Base-by-base conservation (phyloP, 1,284 basidiomycete species). In the Schizopora paradoxa region DNA sequence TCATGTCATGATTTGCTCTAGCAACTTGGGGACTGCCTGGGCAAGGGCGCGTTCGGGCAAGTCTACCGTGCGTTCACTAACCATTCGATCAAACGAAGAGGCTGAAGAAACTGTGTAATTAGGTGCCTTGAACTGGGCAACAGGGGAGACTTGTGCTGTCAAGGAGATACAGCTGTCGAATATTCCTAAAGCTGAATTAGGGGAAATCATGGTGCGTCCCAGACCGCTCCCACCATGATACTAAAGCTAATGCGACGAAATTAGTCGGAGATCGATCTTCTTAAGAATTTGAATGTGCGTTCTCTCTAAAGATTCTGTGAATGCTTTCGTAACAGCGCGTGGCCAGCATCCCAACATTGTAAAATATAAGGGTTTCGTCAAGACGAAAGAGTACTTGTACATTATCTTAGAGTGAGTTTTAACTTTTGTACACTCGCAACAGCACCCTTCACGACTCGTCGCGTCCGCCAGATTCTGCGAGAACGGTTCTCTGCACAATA, bases 361-460 rank as follows among this genome's bases (percentile, higher is more conserved):
- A 62, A 97, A 98, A 67, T 98, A 98, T 72, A 95, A 96, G 60
- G 93, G 95, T 14, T 98, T 94, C 58, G 91, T 93, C 62, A 94
- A 94, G 70, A 95, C 92, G 44, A 81, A 83, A 47, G 90, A 97
- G 61, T 92, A 83, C 62, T 73, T 98, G 52, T 96, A 95, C 67
- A 98, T 99, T 67, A 92, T 99, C 54, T 77, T 98, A 46, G 94
- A 97, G 83, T 91, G 52, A 49, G 75, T 61, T 33, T n/a, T n/a
- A n/a, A n/a, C n/a, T n/a, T n/a, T n/a, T n/a, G n/a, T n/a, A n/a
- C n/a, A n/a, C n/a, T 40, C 32, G 58, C 57, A 18, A 6, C 29
- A 16, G 27, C 39, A 27, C 39, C 45, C 14, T 35, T 26, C 32
- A 31, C n/a, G 33, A 19, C 28, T 18, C 29, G 25, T 41, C 14